A percentile compares a stretch with the other conserved stretches of the same genome.
Conservation (phyloP, 495 filamentous ascomycete genomes). For the Trichocladium antarcticum region DNA sequence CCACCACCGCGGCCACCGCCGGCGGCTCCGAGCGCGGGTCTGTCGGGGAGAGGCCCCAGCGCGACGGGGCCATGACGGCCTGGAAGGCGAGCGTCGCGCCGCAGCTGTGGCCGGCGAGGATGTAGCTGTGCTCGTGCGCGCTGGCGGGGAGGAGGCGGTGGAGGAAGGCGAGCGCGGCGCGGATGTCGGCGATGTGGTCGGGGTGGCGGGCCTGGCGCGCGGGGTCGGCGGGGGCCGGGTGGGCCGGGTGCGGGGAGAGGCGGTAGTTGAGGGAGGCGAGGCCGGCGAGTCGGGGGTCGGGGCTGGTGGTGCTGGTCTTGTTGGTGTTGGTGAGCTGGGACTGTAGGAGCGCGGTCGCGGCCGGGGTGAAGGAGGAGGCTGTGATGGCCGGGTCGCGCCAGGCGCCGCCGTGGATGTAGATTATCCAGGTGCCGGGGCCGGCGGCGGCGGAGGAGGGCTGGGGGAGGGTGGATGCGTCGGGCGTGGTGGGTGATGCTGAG, state of each 20-base stretch:
- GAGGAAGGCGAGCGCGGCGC: slow-evolving; percentile 50
- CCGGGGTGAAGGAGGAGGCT: slow-evolving; percentile 29
- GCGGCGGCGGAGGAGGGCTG: not conserved
- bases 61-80: slow-evolving; percentile 40
- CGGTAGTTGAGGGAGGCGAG: slow-evolving; percentile 72
- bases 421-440: slow-evolving; percentile 18
- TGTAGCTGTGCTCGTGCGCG: slow-evolving; percentile 26
- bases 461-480: slow-evolving; percentile 1
- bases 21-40: not conserved
- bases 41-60: slow-evolving; percentile 7
- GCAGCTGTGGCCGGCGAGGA: slow-evolving; percentile 62
- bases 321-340: not conserved
- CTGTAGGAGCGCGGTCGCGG: slow-evolving; percentile 13
- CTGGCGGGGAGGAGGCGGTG: slow-evolving; percentile 26
- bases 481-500: not conserved
- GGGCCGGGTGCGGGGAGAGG: slow-evolving; percentile 57
- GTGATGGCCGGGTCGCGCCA: slow-evolving; percentile 67
- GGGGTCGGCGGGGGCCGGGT: slow-evolving; percentile 22
- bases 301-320: slow-evolving; percentile 13
- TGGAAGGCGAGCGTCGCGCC: slow-evolving; percentile 69
- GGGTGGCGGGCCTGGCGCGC: slow-evolving; percentile 49
- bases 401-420: slow-evolving; percentile 81
- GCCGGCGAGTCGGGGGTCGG: slow-evolving; percentile 44
- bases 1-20: slow-evolving; percentile 19
- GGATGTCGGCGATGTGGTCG: slow-evolving; percentile 61